Evolutionary conservation across 2,329 filamentous ascomycete species (phyloP).

Genomic region (Neofusicoccum parvum): DNA sequence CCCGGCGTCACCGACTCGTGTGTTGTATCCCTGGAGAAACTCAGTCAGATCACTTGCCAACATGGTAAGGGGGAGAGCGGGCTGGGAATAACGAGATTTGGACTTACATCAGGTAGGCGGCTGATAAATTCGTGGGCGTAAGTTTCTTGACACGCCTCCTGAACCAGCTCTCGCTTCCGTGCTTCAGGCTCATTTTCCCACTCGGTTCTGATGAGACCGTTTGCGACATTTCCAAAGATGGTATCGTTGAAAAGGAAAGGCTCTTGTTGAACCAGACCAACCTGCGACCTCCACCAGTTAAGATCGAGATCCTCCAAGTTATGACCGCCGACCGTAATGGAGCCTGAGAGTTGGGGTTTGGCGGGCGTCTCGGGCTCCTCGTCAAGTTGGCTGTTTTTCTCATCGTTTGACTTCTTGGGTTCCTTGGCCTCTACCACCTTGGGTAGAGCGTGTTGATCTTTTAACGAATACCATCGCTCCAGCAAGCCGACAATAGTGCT

Average conservation of each 20-base stretch:
- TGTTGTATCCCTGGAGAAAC: slow-evolving; percentile 80
- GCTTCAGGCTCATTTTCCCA: neutral
- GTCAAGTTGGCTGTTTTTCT: neutral
- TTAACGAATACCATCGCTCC: slow-evolving; percentile 76
- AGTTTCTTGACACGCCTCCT: slow-evolving; percentile 82
- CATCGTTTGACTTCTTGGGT: slow-evolving; percentile 50
- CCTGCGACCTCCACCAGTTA: slow-evolving; percentile 87
- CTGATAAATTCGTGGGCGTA: slow-evolving; percentile 93
- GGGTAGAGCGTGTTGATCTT: slow-evolving; percentile 24
- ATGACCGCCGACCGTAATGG: slow-evolving; percentile 67
- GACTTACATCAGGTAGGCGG: slow-evolving; percentile 58
- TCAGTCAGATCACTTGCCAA: neutral
- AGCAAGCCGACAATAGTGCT: slow-evolving; percentile 91
- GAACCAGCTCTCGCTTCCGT: slow-evolving; percentile 54
- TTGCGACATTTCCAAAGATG: slow-evolving; percentile 86
- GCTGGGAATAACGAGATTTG: neutral
- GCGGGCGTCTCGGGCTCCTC: neutral
- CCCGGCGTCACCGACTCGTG: slow-evolving; percentile 91
- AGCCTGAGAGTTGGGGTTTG: neutral
- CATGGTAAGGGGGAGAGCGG: neutral
- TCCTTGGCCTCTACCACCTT: slow-evolving; percentile 45
- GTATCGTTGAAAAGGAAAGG: slow-evolving; percentile 87
- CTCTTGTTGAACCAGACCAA: slow-evolving; percentile 91
- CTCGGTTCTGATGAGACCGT: slow-evolving; percentile 63
- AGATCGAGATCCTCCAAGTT: slow-evolving; percentile 83